Percentiles rank a stretch among this genome's conserved stretches.
These are phyloP conservation scores for Tephrocybe sp. DNA, from an alignment of 768 basidiomycete species.

Conservation along the genomic window DNA sequence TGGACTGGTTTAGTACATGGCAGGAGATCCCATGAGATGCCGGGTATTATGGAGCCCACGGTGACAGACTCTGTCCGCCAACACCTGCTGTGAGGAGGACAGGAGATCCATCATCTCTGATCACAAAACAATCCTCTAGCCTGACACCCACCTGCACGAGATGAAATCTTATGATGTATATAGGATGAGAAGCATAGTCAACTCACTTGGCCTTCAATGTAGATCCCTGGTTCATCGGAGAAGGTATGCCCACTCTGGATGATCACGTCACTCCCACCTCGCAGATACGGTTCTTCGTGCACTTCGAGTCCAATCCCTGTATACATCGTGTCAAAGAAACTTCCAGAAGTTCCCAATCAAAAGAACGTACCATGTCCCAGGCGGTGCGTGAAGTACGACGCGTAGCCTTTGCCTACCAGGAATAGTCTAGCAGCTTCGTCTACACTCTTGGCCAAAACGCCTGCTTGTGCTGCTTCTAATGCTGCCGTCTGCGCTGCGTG, in stretches of 20 bases:
- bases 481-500: slow-evolving; percentile 63
- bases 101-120: slow-evolving; percentile 52
- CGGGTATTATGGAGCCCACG: slow-evolving; percentile 38
- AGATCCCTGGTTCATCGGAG: slow-evolving; percentile 80
- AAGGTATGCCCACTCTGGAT: slow-evolving; percentile 72
- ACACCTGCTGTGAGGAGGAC: slow-evolving; percentile 63
- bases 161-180: not conserved
- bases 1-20: too few relatives aligned
- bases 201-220: slow-evolving; percentile 57
- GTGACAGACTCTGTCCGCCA: slow-evolving; percentile 54
- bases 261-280: slow-evolving; percentile 60
- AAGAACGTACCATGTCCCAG: slow-evolving; percentile 66
- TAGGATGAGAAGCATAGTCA: not conserved
- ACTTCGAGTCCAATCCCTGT: slow-evolving; percentile 82
- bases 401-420: slow-evolving; percentile 44
- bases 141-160: slow-evolving; percentile 66
- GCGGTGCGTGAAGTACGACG: slow-evolving; percentile 74
- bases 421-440: slow-evolving; percentile 62
- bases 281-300: slow-evolving; percentile 81
- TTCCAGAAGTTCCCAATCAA: slow-evolving; percentile 2
- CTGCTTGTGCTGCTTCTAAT: slow-evolving; percentile 43
- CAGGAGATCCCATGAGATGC: too few relatives aligned
- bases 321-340: slow-evolving; percentile 1
- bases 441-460: slow-evolving; percentile 50
- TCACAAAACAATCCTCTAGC: slow-evolving; percentile 82